Base-by-base conservation (phyloP, 345 rosid species). In the Cochlearia excelsa region DNA sequence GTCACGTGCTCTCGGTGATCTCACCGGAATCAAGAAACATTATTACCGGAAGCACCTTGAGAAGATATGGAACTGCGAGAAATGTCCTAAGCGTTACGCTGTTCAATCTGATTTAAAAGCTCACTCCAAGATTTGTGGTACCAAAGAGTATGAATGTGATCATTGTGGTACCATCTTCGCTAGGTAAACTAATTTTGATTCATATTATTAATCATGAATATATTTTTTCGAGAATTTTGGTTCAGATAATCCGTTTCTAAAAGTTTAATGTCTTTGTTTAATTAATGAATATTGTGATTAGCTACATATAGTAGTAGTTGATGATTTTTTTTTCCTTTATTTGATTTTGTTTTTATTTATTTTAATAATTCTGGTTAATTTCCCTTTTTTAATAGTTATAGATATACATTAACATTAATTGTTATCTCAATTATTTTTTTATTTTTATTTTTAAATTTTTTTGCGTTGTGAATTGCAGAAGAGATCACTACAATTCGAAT, bases 81-180 rank as follows among this genome's bases (percentile, higher is more conserved):
- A 86, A 51, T 86, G 94, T 55, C 78, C 90, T 0, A 86, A 86
- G 71, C 41, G 77, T 1, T 86, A 86, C 27, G 95, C 95, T 16
- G 95, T 86, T 26, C 87, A 86, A 57, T 86, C 95, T n/a, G 95
- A 86, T 71, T 86, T 87, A 86, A 86, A 86, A 65, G 95, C 95
- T 39, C 94, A 86, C 70, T 81, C 85, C 5, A 86, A 86, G 46
- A 86, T 85, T 40, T 86, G 94, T 45, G 75, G 75, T 57, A 71
- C 75, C 51, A 51, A 87, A 72, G 94, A 86, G 64, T 86, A 83
- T 63, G 60, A 82, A 71, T 86, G 94, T 74, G 90, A 84, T 57
- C 23, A 16, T 16, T 86, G 94, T 65, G 90, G 94, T 51, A 86
- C 90, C 67, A 84, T 84, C 63, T 86, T 84, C 77, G 82, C 95